Percentiles rank a stretch among this genome's conserved stretches.
phyloP scores from a whole-genome alignment of 345 rosid species.

The Rhizophora apiculata region DNA sequence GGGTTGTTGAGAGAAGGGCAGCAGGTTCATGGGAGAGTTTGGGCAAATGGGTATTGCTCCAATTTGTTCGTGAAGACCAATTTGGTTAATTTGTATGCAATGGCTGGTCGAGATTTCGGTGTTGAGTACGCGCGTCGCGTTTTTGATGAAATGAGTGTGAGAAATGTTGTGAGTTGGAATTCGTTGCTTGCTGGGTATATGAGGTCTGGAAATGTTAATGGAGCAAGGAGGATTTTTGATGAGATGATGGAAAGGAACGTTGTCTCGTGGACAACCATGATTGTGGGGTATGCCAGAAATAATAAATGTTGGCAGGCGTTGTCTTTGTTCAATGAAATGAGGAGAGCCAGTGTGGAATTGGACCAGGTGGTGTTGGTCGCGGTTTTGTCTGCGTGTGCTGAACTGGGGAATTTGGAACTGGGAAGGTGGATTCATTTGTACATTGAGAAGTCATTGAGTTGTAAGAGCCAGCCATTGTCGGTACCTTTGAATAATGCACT shows the following conservation, averaged over 20 bases:
- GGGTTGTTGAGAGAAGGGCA: conserved; percentile 39
- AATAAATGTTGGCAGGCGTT: conserved; percentile 37
- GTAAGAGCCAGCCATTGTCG: conserved; percentile 14
- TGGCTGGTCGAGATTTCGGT: conserved; percentile 1
- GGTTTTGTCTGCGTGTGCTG: conserved; percentile 43
- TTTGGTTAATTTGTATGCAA: conserved; percentile 45
- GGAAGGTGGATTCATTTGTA: conserved; percentile 43
- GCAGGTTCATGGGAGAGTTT: conserved; percentile 45
- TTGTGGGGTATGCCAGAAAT: conserved; percentile 31
- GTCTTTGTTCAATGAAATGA: conserved; percentile 34
- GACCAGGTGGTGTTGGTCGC: conserved; percentile 39
- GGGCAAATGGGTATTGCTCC: conserved; percentile 36
- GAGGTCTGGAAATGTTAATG: conserved; percentile 29
- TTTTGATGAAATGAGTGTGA: conserved; percentile 43
- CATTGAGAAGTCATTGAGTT: conserved; percentile 13
- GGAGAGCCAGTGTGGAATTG: conserved; percentile 27
- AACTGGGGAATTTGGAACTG: conserved; percentile 31
- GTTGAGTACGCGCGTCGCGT: conserved; percentile 24
- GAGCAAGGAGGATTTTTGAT: conserved; percentile 28
- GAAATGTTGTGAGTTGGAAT: conserved; percentile 39
- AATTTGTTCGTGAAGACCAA: conserved; percentile 40
- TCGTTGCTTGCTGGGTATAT: conserved; percentile 35
- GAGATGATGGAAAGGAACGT: conserved; percentile 39
- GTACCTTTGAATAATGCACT: conserved; percentile 40
- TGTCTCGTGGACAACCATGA: conserved; percentile 45